These are phyloP conservation scores for Psophocarpus tetragonolobus DNA, from an alignment of 306 rosid species.

Conservation along the genomic window DNA sequence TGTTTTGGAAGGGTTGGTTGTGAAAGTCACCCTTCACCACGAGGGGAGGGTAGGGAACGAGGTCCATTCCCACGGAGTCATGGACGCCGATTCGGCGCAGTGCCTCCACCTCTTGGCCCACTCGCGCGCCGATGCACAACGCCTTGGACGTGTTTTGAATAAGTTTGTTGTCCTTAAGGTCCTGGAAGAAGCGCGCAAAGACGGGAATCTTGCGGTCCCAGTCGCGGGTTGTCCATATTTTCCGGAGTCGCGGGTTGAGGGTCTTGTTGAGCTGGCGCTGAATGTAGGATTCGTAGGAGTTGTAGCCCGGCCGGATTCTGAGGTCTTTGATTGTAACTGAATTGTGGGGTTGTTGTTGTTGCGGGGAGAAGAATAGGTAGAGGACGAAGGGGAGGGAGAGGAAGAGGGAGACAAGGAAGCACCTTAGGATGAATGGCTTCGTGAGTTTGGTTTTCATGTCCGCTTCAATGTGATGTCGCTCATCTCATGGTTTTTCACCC, in stretches of 20 bases:
- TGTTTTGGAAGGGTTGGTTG: slow-evolving; percentile 60
- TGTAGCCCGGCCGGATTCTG: slow-evolving; percentile 84
- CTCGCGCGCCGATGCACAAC: slow-evolving; percentile 77
- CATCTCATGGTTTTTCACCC: neutral
- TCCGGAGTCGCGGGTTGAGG: slow-evolving; percentile 76
- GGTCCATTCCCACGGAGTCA: slow-evolving; percentile 78
- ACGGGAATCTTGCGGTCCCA: slow-evolving; percentile 86
- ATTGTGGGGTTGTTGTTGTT: slow-evolving; percentile 15
- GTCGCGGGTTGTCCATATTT: slow-evolving; percentile 90
- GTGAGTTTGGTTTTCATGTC: slow-evolving; percentile 52
- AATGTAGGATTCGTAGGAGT: slow-evolving; percentile 74
- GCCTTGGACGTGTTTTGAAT: slow-evolving; percentile 53
- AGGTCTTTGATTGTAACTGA: slow-evolving; percentile 30
- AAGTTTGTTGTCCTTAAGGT: slow-evolving; percentile 42
- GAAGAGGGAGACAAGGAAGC: slow-evolving; percentile 55
- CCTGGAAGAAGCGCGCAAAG: slow-evolving; percentile 58
- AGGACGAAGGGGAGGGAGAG: slow-evolving; percentile 61
- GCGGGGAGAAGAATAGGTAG: slow-evolving; percentile 32
- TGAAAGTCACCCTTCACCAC: slow-evolving; percentile 86
- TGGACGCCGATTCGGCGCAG: slow-evolving; percentile 61
- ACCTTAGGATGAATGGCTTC: slow-evolving; percentile 48
- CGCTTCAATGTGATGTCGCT: neutral
- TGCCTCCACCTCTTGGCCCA: slow-evolving; percentile 94
- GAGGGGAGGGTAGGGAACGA: slow-evolving; percentile 82
- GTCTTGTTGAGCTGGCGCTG: slow-evolving; percentile 87